Percentiles rank a stretch among this genome's conserved stretches.
Evolutionary conservation across 2,329 filamentous ascomycete species (phyloP).

Genomic region (Aureobasidium pullulans): DNA sequence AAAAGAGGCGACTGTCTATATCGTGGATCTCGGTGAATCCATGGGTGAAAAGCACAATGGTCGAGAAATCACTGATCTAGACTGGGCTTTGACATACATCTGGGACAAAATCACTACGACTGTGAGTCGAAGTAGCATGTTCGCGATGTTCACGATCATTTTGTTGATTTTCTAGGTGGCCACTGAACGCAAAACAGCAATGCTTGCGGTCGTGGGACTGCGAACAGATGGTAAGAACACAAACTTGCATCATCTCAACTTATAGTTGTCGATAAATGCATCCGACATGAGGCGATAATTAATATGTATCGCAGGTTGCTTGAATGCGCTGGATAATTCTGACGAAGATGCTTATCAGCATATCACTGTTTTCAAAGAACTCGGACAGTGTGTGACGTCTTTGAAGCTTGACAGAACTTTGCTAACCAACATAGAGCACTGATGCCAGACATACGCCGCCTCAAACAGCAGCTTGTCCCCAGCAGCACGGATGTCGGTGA

Average conservation of each 20-base stretch:
- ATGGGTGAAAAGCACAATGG: conserved; percentile 69
- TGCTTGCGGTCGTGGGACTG: conserved; percentile 72
- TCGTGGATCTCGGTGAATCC: conserved; percentile 80
- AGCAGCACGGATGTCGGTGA: conserved; percentile 67
- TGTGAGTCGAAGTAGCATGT: conserved; percentile 40
- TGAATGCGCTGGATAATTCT: conserved; percentile 58
- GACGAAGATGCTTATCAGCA: conserved; percentile 43
- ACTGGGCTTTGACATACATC: conserved; percentile 84
- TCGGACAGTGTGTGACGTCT: conserved; percentile 50
- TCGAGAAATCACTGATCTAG: conserved; percentile 70
- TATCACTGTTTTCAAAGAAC: conserved; percentile 62
- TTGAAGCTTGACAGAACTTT: background rate
- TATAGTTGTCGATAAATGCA: background rate
- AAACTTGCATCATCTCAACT: too few relatives aligned
- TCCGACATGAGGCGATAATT: background rate
- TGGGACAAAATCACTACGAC: conserved; percentile 86
- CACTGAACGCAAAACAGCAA: conserved; percentile 66
- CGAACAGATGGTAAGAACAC: conserved; percentile 57
- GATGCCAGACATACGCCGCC: conserved; percentile 60
- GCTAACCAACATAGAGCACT: conserved; percentile 38
- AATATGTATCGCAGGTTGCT: conserved; percentile 44
- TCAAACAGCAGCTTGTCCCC: conserved; percentile 58
- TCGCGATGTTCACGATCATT: background rate
- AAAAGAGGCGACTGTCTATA: conserved; percentile 89
- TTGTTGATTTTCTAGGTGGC: conserved; percentile 37